Evolutionary conservation across 306 rosid species (phyloP).

Genomic region (Herpetospermum pedunculosum): DNA sequence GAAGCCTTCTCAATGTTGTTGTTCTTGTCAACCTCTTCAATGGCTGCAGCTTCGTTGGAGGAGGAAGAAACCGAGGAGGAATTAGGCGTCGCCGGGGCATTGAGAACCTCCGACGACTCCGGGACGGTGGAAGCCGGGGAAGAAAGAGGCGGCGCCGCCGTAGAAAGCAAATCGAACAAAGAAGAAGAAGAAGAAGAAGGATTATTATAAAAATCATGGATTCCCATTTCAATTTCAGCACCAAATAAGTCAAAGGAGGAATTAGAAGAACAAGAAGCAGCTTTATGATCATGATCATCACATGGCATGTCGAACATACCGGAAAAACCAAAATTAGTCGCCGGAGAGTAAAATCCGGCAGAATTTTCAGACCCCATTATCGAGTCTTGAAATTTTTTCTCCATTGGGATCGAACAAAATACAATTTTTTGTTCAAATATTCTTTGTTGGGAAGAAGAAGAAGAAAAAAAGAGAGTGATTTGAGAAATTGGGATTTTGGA

Average conservation of each 20-base stretch:
- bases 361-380: conserved; percentile 8
- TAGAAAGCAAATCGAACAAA: conserved; percentile 35
- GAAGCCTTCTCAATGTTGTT: conserved; percentile 39
- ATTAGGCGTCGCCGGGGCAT: conserved; percentile 54
- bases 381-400: conserved; percentile 27
- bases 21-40: conserved; percentile 26
- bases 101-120: conserved; percentile 55
- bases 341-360: conserved; percentile 26
- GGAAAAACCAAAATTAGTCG: conserved; percentile 16
- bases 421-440: too few relatives aligned
- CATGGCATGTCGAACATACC: conserved; percentile 39
- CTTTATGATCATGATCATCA: conserved; percentile 12
- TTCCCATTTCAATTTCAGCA: not conserved
- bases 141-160: not conserved
- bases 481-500: conserved; percentile 56
- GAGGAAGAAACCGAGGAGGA: conserved; percentile 59
- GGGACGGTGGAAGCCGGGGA: conserved; percentile 35
- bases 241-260: conserved; percentile 27
- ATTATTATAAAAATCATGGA: conserved; percentile 13
- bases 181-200: conserved; percentile 27
- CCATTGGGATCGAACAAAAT: conserved; percentile 22
- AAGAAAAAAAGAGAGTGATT: conserved; percentile 8
- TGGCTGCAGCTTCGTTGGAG: conserved; percentile 27
- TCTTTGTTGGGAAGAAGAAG: conserved; percentile 5
- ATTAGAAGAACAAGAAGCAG: conserved; percentile 24